A percentile compares a stretch with the other conserved stretches of the same genome.
phyloP scores from a whole-genome alignment of 371 early-diverging fungal species.

The Dinochytrium kinnereticum region DNA sequence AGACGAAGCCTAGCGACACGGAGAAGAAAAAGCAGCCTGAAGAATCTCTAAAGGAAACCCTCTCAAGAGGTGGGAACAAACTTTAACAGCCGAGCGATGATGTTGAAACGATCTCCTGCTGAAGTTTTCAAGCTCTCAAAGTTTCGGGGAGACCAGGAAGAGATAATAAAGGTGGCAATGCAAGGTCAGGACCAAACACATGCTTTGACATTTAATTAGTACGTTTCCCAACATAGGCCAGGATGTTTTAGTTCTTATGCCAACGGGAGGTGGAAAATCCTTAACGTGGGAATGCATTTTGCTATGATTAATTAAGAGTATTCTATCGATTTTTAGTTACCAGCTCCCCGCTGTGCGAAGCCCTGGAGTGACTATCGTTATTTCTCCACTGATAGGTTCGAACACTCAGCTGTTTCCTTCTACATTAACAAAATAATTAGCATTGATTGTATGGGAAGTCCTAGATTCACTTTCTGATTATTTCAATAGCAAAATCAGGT shows the following conservation, averaged over 20 bases:
- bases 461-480: too few relatives aligned
- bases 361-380: constrained; percentile 49
- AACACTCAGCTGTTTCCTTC: too few relatives aligned
- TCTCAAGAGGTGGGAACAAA: neutral
- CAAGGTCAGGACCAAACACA: constrained; percentile 28
- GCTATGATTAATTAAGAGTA: neutral
- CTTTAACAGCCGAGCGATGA: too few relatives aligned
- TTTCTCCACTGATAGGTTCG: constrained; percentile 51
- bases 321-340: constrained; percentile 24
- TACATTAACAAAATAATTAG: constrained; percentile 12
- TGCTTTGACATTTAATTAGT: neutral
- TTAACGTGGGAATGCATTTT: constrained; percentile 24
- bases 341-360: constrained; percentile 54
- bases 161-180: constrained; percentile 42
- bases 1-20: too few relatives aligned
- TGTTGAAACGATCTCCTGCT: too few relatives aligned
- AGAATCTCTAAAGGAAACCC: neutral
- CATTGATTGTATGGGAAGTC: constrained; percentile 40
- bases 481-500: constrained; percentile 53
- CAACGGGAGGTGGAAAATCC: constrained; percentile 56
- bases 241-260: constrained; percentile 49
- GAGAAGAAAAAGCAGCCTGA: neutral
- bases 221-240: constrained; percentile 11
- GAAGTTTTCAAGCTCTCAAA: constrained; percentile 38
- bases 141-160: constrained; percentile 49